Base-by-base conservation (phyloP, 495 filamentous ascomycete species). In the Talaromyces adpressus region DNA sequence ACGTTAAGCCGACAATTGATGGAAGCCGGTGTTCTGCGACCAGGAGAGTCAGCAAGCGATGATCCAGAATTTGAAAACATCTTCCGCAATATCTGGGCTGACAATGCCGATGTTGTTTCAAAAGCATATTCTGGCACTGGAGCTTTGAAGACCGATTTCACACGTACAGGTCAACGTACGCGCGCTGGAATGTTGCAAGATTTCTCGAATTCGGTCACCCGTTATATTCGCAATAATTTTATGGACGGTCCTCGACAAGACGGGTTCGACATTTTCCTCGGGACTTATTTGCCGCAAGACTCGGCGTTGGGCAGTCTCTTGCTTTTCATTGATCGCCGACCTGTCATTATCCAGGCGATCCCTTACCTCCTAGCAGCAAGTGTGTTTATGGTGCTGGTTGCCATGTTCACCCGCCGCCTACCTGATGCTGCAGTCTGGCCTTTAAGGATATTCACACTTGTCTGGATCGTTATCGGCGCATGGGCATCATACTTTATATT, bases 61-160 rank as follows among this genome's bases (percentile, higher is more conserved):
- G 92, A 96, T 66, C 72, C 80, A 9, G 84, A 79, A 5, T 98
- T 98, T 70, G 92, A 94, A 71, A 76, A 87, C 67, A 73, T 96
- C 34, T 98, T 97, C 83, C 89, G 93, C 20, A 97, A 97, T 71
- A 81, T 96, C 34, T 98, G 94, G 94, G 94, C 94, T 36, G 94
- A 98, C 75, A 98, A 98, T 72, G 94, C 94, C 25, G 94, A 98
- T 69, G 89, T 91, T 16, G 94, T 98, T 23, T 93, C 91, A 25
- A 89, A 88, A 64, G 85, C 90, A 1, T 98, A 98, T 71, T 92
- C 93, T 9, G 94, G 94, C 49, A 97, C 94, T 5, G 94, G 94
- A 6, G 94, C 94, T 32, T 80, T 97, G 75, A 98, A 98, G 77
- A 98, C 94, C 1, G 94, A 98, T 71, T 90, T 97, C 64, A 98